These are phyloP conservation scores for Apiospora arundinis DNA, from an alignment of 2,329 filamentous ascomycete species.

Conservation along the genomic window DNA sequence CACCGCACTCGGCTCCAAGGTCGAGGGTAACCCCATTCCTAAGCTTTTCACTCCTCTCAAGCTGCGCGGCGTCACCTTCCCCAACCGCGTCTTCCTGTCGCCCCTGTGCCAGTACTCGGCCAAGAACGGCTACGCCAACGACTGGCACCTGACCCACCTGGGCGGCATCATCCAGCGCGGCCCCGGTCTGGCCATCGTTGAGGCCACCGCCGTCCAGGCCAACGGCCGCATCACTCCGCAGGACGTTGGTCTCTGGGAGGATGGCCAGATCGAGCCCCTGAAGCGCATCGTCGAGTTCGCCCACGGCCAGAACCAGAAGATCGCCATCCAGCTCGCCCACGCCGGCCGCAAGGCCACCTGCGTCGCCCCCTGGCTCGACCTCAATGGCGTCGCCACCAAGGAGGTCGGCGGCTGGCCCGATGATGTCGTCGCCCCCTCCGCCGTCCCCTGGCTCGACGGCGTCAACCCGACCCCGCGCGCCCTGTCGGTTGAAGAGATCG, in stretches of 20 bases:
- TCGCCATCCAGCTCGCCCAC: slow-evolving; percentile 74
- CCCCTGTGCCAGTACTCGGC: slow-evolving; percentile 69
- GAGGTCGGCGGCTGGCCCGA: slow-evolving; percentile 51
- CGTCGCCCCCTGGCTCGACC: slow-evolving; percentile 42
- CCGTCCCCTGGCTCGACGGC: slow-evolving; percentile 61
- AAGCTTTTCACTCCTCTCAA: slow-evolving; percentile 56
- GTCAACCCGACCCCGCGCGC: slow-evolving; percentile 64
- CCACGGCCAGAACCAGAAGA: slow-evolving; percentile 63
- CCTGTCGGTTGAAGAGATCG: slow-evolving; percentile 55
- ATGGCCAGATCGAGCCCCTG: slow-evolving; percentile 78
- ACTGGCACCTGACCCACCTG: slow-evolving; percentile 84
- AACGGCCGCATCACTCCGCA: slow-evolving; percentile 85
- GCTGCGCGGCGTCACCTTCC: slow-evolving; percentile 55
- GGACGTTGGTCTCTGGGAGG: slow-evolving; percentile 82
- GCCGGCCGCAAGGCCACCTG: slow-evolving; percentile 57
- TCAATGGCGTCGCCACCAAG: slow-evolving; percentile 33
- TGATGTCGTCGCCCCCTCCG: slow-evolving; percentile 56
- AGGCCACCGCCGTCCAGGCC: slow-evolving; percentile 77
- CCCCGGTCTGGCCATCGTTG: slow-evolving; percentile 74
- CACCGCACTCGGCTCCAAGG: slow-evolving; percentile 45
- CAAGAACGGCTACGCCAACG: slow-evolving; percentile 71
- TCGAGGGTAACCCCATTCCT: slow-evolving; percentile 50
- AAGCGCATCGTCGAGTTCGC: slow-evolving; percentile 67
- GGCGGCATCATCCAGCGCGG: slow-evolving; percentile 80
- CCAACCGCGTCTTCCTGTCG: slow-evolving; percentile 63